Percentiles rank a stretch among this genome's conserved stretches.
phyloP scores from a whole-genome alignment of 2,329 filamentous ascomycete genomes.

The Cytospora chrysosperma region DNA sequence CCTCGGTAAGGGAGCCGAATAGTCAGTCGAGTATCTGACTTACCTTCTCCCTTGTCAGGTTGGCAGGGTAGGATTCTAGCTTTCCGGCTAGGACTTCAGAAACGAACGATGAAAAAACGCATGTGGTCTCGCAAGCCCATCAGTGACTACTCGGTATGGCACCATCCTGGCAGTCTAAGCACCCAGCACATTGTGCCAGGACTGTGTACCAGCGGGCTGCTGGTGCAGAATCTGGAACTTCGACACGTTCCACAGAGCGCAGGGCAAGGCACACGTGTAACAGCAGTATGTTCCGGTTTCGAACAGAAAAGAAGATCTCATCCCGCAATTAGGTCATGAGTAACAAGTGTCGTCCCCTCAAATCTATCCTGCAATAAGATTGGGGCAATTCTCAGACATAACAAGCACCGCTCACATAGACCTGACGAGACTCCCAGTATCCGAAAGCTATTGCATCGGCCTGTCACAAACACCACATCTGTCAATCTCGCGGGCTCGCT shows the following conservation, averaged over 20 bases:
- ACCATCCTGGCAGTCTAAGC: background rate
- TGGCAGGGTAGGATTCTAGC: background rate
- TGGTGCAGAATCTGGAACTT: background rate
- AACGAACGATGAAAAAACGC: too few relatives aligned
- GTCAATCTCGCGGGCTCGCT: background rate
- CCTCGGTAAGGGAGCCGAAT: background rate
- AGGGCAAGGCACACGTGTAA: background rate
- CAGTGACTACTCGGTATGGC: background rate
- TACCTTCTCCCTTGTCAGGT: background rate
- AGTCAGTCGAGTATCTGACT: background rate
- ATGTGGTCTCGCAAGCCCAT: too few relatives aligned
- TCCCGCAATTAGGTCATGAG: too few relatives aligned
- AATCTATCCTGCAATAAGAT: background rate
- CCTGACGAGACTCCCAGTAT: background rate
- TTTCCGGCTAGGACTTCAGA: background rate
- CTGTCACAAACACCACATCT: background rate
- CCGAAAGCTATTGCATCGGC: background rate
- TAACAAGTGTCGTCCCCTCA: background rate
- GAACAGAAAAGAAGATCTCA: background rate
- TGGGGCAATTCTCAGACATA: background rate
- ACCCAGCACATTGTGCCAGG: background rate
- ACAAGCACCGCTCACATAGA: background rate
- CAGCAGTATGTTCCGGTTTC: background rate
- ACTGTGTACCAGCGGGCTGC: background rate
- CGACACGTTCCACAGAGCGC: background rate